A percentile compares a stretch with the other conserved stretches of the same genome.
These are phyloP conservation scores for Pseudozyma tsukubaensis DNA, from an alignment of 1,284 basidiomycete genomes.

Conservation along the genomic window DNA sequence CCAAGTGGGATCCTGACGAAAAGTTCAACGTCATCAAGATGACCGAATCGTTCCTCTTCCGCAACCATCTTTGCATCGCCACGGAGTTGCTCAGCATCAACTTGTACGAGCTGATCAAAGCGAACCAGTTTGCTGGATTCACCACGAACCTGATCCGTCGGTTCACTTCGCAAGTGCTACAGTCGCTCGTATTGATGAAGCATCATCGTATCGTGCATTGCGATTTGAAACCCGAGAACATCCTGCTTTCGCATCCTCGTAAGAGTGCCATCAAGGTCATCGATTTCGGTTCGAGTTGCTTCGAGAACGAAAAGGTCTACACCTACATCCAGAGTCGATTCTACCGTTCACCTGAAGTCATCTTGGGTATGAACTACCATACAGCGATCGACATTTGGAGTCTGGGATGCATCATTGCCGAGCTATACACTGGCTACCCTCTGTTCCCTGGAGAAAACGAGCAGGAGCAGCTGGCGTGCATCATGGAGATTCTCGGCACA, in stretches of 20 bases:
- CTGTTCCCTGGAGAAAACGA: conserved; percentile 98
- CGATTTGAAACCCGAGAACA: conserved; percentile 99
- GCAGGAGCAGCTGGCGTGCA: conserved; percentile 97
- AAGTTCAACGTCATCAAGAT: conserved; percentile 97
- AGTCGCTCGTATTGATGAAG: conserved; percentile 90
- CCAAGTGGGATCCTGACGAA: conserved; percentile 97
- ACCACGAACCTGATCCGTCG: conserved; percentile 92
- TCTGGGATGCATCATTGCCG: conserved; percentile 95
- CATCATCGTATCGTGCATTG: conserved; percentile 99
- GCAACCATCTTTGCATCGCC: conserved; percentile 96
- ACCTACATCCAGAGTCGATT: conserved; percentile 97
- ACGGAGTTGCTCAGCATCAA: conserved; percentile 99
- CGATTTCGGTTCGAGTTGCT: conserved; percentile 98
- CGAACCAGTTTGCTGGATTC: conserved; percentile 97
- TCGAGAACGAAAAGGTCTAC: conserved; percentile 98
- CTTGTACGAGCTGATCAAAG: conserved; percentile 98
- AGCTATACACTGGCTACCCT: conserved; percentile 97
- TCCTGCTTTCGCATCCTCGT: conserved; percentile 90
- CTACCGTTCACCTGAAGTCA: conserved; percentile 88
- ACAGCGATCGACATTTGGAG: conserved; percentile 95
- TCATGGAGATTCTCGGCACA: conserved; percentile 97
- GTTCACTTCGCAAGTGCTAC: conserved; percentile 94
- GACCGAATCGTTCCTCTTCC: conserved; percentile 98
- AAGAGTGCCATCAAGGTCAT: conserved; percentile 98
- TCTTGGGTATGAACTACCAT: conserved; percentile 68